Percentiles rank a stretch among this genome's conserved stretches.
These are phyloP conservation scores for Beauveria brongniartii DNA, from an alignment of 2,329 filamentous ascomycete species.

Conservation along the genomic window DNA sequence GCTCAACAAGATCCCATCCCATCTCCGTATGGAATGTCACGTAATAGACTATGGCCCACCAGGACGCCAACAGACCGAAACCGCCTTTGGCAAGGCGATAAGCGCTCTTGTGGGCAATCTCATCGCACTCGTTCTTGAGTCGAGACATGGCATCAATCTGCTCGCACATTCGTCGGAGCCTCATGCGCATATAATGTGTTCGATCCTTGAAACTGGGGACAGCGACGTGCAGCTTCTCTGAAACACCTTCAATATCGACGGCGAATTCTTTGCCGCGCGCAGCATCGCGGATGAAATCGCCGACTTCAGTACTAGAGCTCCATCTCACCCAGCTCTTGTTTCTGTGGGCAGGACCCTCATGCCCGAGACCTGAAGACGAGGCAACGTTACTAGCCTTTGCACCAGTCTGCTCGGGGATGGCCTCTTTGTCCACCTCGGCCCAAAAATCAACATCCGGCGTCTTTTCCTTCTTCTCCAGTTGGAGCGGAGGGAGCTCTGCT, in stretches of 20 bases:
- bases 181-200: slow-evolving; percentile 78
- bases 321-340: slow-evolving; percentile 66
- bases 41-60: slow-evolving; percentile 79
- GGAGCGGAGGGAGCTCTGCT: slow-evolving; percentile 68
- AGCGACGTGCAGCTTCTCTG: slow-evolving; percentile 60
- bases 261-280: slow-evolving; percentile 78
- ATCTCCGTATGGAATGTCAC: slow-evolving; percentile 63
- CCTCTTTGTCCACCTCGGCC: slow-evolving; percentile 63
- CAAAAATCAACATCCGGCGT: slow-evolving; percentile 71
- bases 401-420: slow-evolving; percentile 26
- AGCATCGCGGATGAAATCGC: slow-evolving; percentile 88
- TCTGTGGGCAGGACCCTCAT: slow-evolving; percentile 40
- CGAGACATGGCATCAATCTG: slow-evolving; percentile 61
- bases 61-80: slow-evolving; percentile 62
- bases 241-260: slow-evolving; percentile 66
- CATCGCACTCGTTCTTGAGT: slow-evolving; percentile 76
- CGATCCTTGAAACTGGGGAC: slow-evolving; percentile 85
- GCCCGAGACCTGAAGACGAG: slow-evolving; percentile 62
- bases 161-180: slow-evolving; percentile 62
- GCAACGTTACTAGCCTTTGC: slow-evolving; percentile 44
- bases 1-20: slow-evolving; percentile 88
- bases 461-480: slow-evolving; percentile 57
- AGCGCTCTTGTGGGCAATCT: slow-evolving; percentile 65
- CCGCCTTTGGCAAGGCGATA: slow-evolving; percentile 74
- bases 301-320: slow-evolving; percentile 82